These are phyloP conservation scores for Ceratobasidium sp. DNA, from an alignment of 1,284 basidiomycete genomes.

Conservation along the genomic window DNA sequence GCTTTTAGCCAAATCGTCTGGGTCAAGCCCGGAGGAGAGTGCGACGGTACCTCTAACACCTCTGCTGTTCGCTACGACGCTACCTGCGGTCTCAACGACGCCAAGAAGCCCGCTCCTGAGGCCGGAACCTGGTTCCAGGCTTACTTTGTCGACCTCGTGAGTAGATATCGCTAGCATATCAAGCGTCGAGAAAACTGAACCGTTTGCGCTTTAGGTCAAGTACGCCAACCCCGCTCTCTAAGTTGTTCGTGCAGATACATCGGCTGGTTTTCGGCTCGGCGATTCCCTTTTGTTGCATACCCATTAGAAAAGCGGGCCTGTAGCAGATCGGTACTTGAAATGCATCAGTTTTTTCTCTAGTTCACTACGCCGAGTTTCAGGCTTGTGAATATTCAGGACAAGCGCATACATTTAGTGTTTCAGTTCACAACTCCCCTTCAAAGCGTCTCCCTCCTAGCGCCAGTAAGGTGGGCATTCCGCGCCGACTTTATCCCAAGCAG, in stretches of 20 bases:
- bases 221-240: slow-evolving; percentile 69
- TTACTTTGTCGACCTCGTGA: slow-evolving; percentile 41
- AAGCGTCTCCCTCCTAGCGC: slow-evolving; percentile 56
- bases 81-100: slow-evolving; percentile 65
- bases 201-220: slow-evolving; percentile 64
- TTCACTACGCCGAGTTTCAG: background rate
- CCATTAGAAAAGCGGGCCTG: slow-evolving; percentile 29
- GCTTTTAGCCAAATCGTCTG: slow-evolving; percentile 63
- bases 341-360: slow-evolving; percentile 2
- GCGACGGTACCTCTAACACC: slow-evolving; percentile 73
- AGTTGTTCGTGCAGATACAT: slow-evolving; percentile 44
- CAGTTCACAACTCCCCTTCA: background rate
- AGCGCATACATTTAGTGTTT: slow-evolving; percentile 10
- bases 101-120: slow-evolving; percentile 69
- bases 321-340: slow-evolving; percentile 19
- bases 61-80: slow-evolving; percentile 72
- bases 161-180: background rate
- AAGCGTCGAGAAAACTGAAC: slow-evolving; percentile 69
- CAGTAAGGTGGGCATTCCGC: slow-evolving; percentile 65
- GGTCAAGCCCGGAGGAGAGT: slow-evolving; percentile 78
- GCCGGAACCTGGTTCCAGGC: slow-evolving; percentile 72
- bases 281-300: background rate
- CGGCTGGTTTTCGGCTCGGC: slow-evolving; percentile 2
- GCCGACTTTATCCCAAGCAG: slow-evolving; percentile 64
- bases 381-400: background rate